phyloP scores from a whole-genome alignment of 345 rosid genomes.

The Brassica rapa region DNA sequence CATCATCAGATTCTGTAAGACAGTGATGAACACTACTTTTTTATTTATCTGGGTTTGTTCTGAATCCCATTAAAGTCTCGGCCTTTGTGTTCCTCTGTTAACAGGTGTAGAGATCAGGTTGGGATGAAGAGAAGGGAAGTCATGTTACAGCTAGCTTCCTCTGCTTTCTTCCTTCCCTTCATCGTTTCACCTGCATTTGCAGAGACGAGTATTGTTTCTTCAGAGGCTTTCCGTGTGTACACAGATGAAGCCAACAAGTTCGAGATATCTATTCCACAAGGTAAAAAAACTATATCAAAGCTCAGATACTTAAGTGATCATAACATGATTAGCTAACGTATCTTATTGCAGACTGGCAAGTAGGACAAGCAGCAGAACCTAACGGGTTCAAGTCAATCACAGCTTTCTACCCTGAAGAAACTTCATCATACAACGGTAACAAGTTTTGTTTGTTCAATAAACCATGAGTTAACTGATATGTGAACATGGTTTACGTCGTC shows the following conservation, averaged over 20 bases:
- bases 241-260: slow-evolving; percentile 80
- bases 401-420: slow-evolving; percentile 76
- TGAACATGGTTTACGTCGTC: neutral
- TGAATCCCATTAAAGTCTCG: neutral
- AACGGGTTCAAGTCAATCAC: slow-evolving; percentile 81
- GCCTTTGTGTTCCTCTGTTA: slow-evolving; percentile 7
- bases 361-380: slow-evolving; percentile 73
- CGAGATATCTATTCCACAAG: slow-evolving; percentile 78
- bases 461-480: neutral
- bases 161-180: slow-evolving; percentile 52
- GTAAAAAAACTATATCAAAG: slow-evolving; percentile 35
- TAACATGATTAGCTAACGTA: neutral
- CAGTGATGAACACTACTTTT: neutral
- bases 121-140: slow-evolving; percentile 59
- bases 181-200: slow-evolving; percentile 48
- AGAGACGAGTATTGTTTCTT: slow-evolving; percentile 30
- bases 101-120: slow-evolving; percentile 20
- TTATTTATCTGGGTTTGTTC: slow-evolving; percentile 19
- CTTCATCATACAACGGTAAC: slow-evolving; percentile 64
- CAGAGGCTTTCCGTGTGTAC: slow-evolving; percentile 56
- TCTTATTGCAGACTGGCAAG: slow-evolving; percentile 64
- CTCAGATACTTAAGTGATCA: neutral
- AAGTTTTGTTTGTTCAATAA: neutral
- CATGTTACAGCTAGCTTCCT: slow-evolving; percentile 52
- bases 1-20: slow-evolving; percentile 15